Percentiles rank a stretch among this genome's conserved stretches.
These are phyloP conservation scores for Aristolochia fimbriata DNA, from an alignment of 164 flowering plant species.

Conservation along the genomic window DNA sequence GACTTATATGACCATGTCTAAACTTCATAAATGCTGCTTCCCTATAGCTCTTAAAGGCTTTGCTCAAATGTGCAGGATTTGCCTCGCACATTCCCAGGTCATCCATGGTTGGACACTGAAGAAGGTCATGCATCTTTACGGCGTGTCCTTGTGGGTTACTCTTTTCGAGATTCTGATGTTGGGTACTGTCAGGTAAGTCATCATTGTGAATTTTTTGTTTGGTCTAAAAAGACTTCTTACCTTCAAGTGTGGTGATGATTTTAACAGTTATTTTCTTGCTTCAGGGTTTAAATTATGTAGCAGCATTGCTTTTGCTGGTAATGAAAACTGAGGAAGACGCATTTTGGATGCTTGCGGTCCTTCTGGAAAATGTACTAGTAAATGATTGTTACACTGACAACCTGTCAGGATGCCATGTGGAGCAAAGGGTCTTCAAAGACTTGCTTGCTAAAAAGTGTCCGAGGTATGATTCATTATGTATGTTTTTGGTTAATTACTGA, in stretches of 20 bases:
- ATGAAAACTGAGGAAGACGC: conserved; percentile 98
- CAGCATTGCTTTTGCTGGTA: conserved; percentile 84
- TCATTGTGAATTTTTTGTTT: not conserved
- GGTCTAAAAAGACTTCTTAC: not conserved
- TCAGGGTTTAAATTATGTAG: conserved; percentile 95
- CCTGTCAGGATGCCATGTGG: conserved; percentile 94
- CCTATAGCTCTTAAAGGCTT: not conserved
- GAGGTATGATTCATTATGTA: conserved; percentile 25
- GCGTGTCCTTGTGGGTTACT: conserved; percentile 90
- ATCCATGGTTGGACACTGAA: conserved; percentile 91
- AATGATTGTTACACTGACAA: conserved; percentile 86
- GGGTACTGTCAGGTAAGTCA: conserved; percentile 87
- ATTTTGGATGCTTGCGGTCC: conserved; percentile 95
- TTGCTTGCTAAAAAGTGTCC: conserved; percentile 72
- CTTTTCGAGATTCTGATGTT: conserved; percentile 92
- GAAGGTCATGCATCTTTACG: conserved; percentile 90
- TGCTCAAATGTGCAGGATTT: conserved; percentile 50
- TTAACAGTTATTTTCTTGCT: conserved; percentile 8
- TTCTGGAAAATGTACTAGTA: conserved; percentile 81
- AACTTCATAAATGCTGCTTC: not conserved
- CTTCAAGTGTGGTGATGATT: not conserved
- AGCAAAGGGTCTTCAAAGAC: conserved; percentile 87
- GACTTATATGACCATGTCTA: not conserved
- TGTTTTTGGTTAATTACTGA: not conserved
- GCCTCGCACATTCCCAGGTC: conserved; percentile 94